phyloP scores from a whole-genome alignment of 2,329 filamentous ascomycete species.

The Orbilia javanica region DNA sequence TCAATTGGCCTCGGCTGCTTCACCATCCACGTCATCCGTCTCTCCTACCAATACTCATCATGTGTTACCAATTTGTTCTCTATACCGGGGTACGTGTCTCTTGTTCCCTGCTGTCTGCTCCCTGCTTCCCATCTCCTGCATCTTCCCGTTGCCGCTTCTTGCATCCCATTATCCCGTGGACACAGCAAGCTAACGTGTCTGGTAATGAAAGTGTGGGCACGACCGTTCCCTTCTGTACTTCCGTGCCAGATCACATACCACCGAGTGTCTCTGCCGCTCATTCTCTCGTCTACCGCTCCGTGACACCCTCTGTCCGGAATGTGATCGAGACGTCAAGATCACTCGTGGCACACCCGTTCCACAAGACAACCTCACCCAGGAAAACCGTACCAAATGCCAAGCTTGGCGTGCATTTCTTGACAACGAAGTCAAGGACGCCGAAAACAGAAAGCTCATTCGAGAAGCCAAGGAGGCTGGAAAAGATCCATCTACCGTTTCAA shows the following conservation, averaged over 20 bases:
- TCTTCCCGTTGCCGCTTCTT: not conserved
- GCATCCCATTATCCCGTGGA: not conserved
- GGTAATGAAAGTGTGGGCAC: constrained; percentile 34
- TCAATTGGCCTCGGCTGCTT: too few species aligned
- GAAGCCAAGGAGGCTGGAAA: not conserved
- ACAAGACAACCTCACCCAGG: constrained; percentile 31
- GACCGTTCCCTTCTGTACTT: constrained; percentile 50
- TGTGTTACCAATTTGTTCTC: constrained; percentile 52
- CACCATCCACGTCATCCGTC: not conserved
- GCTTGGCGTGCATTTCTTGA: constrained; percentile 39
- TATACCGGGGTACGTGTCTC: constrained; percentile 32
- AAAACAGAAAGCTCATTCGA: constrained; percentile 5
- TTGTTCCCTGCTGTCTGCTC: not conserved
- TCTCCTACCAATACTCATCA: not conserved
- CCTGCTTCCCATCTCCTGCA: not conserved
- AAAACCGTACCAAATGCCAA: constrained; percentile 34
- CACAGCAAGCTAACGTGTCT: not conserved
- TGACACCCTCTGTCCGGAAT: constrained; percentile 29
- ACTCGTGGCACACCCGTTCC: not conserved
- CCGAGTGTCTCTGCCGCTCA: constrained; percentile 35
- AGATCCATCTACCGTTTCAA: not conserved
- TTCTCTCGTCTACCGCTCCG: constrained; percentile 34
- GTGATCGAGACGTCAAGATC: constrained; percentile 37
- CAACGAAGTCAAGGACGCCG: constrained; percentile 37
- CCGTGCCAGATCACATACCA: constrained; percentile 28